Percentiles rank a stretch among this genome's conserved stretches.
Evolutionary conservation across 164 flowering plant genomes (phyloP).

Genomic region (Tinospora cordifolia): DNA sequence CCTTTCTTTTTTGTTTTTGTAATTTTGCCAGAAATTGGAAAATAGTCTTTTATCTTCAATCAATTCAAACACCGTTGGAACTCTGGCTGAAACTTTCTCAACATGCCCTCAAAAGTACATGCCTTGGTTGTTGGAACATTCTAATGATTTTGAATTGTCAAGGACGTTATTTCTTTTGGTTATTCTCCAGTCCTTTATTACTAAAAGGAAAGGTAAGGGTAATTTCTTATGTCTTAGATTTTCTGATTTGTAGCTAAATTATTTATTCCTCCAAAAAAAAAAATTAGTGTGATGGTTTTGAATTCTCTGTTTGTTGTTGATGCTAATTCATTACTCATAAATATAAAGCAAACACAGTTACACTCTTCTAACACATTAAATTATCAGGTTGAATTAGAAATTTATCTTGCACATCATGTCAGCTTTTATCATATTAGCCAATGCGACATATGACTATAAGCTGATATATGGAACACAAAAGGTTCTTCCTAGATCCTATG

Average conservation of each 20-base stretch:
- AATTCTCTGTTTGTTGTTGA: neutral
- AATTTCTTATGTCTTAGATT: neutral
- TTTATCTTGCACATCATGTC: no score
- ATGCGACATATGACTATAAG: neutral
- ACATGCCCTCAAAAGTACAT: slow-evolving; percentile 34
- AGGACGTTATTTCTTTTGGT: slow-evolving; percentile 59
- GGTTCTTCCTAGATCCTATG: neutral
- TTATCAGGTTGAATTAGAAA: no score
- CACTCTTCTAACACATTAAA: no score
- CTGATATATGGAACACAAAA: neutral
- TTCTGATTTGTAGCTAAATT: neutral
- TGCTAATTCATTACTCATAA: neutral
- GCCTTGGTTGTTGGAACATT: slow-evolving; percentile 53
- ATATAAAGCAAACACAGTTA: no score
- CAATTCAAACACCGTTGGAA: slow-evolving; percentile 45
- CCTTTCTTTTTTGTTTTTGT: neutral
- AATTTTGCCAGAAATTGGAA: slow-evolving; percentile 37
- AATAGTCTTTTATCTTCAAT: slow-evolving; percentile 29
- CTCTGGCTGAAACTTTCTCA: slow-evolving; percentile 46
- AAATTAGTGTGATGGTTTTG: neutral
- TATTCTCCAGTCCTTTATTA: slow-evolving; percentile 48
- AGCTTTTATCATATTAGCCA: neutral
- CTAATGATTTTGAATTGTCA: slow-evolving; percentile 35
- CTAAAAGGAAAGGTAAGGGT: slow-evolving; percentile 20
- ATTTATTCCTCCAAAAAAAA: neutral